A percentile compares a stretch with the other conserved stretches of the same genome.
Conservation (phyloP, 2,329 filamentous ascomycete species). For the Talaromyces marneffei region DNA sequence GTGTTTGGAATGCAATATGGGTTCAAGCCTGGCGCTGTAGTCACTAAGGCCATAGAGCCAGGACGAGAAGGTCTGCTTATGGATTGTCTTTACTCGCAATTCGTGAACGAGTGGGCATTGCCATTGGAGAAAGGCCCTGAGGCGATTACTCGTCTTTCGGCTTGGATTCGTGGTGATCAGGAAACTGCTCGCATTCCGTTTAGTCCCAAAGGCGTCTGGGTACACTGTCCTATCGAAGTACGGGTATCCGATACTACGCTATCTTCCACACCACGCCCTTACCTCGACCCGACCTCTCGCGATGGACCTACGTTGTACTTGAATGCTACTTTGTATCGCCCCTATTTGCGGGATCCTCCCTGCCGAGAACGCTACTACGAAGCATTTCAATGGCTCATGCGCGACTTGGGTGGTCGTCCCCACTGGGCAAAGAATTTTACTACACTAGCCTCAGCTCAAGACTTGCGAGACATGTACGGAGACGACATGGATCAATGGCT, state of each 20-base stretch:
- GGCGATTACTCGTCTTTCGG: constrained; percentile 72
- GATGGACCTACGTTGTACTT: constrained; percentile 75
- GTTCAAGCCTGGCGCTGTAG: constrained; percentile 61
- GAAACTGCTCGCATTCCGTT: constrained; percentile 72
- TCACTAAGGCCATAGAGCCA: constrained; percentile 70
- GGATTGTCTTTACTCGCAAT: constrained; percentile 98
- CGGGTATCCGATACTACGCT: constrained; percentile 67
- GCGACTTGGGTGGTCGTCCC: constrained; percentile 70
- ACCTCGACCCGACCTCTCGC: constrained; percentile 64
- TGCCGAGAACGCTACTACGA: constrained; percentile 74
- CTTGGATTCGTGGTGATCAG: constrained; percentile 74
- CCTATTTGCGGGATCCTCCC: constrained; percentile 71
- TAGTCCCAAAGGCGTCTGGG: constrained; percentile 69
- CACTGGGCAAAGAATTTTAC: constrained; percentile 94
- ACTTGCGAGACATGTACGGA: constrained; percentile 63
- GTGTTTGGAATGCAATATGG: constrained; percentile 98
- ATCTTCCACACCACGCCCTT: constrained; percentile 50
- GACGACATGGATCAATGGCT: constrained; percentile 62
- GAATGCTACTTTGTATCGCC: constrained; percentile 83
- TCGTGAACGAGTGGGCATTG: constrained; percentile 96
- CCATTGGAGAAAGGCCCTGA: constrained; percentile 82
- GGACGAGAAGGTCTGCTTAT: constrained; percentile 77
- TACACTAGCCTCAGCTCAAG: constrained; percentile 51
- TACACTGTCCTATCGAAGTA: constrained; percentile 91
- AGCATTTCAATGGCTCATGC: constrained; percentile 88